Percentiles rank a stretch among this genome's conserved stretches.
These are phyloP conservation scores for Huiozyma naganishii DNA, from an alignment of 805 yeast genomes.

Conservation along the genomic window DNA sequence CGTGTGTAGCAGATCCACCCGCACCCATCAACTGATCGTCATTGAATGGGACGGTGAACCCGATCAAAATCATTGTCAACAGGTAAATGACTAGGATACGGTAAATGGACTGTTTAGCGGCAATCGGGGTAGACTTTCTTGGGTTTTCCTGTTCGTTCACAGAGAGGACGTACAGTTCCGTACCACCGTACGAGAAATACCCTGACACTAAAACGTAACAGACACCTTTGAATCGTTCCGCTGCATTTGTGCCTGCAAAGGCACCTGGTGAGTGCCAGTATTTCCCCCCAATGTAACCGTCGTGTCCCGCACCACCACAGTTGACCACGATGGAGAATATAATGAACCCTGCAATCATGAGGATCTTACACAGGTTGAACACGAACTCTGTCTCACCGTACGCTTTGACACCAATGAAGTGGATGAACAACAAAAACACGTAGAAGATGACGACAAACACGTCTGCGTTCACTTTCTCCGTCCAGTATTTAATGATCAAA, in stretches of 20 bases:
- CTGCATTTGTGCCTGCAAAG: conserved; percentile 21
- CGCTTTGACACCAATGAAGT: conserved; percentile 51
- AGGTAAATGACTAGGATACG: conserved; percentile 51
- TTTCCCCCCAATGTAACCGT: conserved; percentile 47
- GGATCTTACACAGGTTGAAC: conserved; percentile 43
- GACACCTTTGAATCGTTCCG: conserved; percentile 45
- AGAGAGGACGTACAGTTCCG: conserved; percentile 54
- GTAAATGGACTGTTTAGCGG: conserved; percentile 57
- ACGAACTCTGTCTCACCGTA: conserved; percentile 62
- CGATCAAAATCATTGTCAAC: conserved; percentile 41
- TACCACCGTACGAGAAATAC: conserved; percentile 55
- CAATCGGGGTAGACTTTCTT: conserved; percentile 49
- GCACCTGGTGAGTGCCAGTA: conserved; percentile 53
- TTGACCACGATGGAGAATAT: conserved; percentile 44
- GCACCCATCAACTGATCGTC: conserved; percentile 40
- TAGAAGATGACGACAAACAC: conserved; percentile 49
- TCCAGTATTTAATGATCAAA: conserved; percentile 44
- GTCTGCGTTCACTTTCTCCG: conserved; percentile 34
- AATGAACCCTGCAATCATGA: conserved; percentile 48
- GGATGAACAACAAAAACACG: conserved; percentile 38
- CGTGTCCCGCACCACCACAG: conserved; percentile 48
- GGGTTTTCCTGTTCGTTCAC: conserved; percentile 56
- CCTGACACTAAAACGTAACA: conserved; percentile 55
- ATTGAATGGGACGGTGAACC: conserved; percentile 51
- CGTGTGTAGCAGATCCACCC: conserved; percentile 40